phyloP scores from a whole-genome alignment of 2,329 filamentous ascomycete species.

The Ceratocystis cacaofunesta region DNA sequence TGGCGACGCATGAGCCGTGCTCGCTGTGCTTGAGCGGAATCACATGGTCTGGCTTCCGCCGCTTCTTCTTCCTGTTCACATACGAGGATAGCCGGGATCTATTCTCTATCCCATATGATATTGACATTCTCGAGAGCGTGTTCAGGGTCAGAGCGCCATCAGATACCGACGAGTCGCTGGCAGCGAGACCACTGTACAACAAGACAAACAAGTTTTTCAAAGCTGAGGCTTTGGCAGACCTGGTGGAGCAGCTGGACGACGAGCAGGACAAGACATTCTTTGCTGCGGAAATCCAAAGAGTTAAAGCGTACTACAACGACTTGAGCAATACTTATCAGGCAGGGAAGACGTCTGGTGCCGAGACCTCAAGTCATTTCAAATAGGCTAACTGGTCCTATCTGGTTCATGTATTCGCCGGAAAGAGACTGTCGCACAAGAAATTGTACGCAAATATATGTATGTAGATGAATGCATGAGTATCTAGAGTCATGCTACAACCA shows the following conservation, averaged over 20 bases:
- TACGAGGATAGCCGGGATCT: constrained; percentile 43
- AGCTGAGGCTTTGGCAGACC: constrained; percentile 28
- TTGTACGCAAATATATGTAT: background rate
- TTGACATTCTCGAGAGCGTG: constrained; percentile 41
- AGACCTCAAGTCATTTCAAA: constrained; percentile 36
- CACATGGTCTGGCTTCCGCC: constrained; percentile 41
- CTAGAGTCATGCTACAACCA: background rate
- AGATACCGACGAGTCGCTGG: constrained; percentile 28
- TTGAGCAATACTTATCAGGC: constrained; percentile 36
- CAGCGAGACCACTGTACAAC: constrained; percentile 35
- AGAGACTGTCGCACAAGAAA: background rate
- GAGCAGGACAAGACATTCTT: constrained; percentile 24
- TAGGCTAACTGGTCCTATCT: constrained; percentile 18
- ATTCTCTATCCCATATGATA: constrained; percentile 42
- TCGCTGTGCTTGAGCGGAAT: constrained; percentile 43
- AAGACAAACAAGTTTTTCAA: constrained; percentile 41
- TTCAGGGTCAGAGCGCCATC: constrained; percentile 32
- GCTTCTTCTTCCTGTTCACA: constrained; percentile 44
- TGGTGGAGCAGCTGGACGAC: constrained; percentile 27
- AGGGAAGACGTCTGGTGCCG: constrained; percentile 29
- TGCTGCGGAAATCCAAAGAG: constrained; percentile 29
- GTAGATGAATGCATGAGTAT: background rate
- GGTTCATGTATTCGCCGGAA: background rate
- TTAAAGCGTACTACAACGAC: constrained; percentile 34
- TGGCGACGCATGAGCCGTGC: constrained; percentile 45